Evolutionary conservation across 139 green algal species (phyloP), one percentile per base, ranked within the genome.

Genomic region (Closterium sp.): DNA sequence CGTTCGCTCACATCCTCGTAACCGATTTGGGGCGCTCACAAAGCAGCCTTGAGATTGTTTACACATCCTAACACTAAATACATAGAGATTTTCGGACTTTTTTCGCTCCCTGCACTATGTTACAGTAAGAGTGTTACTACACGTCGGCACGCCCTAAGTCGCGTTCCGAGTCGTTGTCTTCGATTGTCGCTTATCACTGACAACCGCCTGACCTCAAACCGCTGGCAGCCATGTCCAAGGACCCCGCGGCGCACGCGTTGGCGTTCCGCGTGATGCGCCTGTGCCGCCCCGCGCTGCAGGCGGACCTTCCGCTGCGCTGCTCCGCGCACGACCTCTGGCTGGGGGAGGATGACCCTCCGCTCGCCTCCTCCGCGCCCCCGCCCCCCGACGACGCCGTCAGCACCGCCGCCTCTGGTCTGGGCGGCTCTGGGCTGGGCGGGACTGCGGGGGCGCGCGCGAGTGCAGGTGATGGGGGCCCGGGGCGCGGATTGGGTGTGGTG

Each of bases 201-300:
- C 23, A 69, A 69, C 43, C 43, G 43, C 43, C 43, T 69, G 43
- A 69, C 12, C n/a, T n/a, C n/a, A n/a, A 69, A 69, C 12, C 43
- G 43, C 43, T 25, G 10, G 84, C 21, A 16, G 12, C 43, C 43
- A 69, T 69, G 43, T 86, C 32, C 85, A 92, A 90, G 86, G 91
- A 92, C 88, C 89, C 89, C 64, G 69, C 81, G 25, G 69, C n/a
- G 21, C 92, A 94, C 90, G 87, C 90, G 31, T 16, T 94, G 19
- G 91, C 91, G 25, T 94, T 94, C 91, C 93, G 93, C 8, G 91
- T 95, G 23, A 94, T 95, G 92, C 87, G 94, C 31, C 90, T 95
- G 25, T 94, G 90, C 87, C 93, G 94, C 84, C 92, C 94, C 32
- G 85, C 88, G 23, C 35, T 95, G 66, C 90, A 95, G 34, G 28